Percentiles rank a stretch among this genome's conserved stretches.
Evolutionary conservation across 2,329 filamentous ascomycete species (phyloP).

Genomic region (Diaporthe ilicicola): DNA sequence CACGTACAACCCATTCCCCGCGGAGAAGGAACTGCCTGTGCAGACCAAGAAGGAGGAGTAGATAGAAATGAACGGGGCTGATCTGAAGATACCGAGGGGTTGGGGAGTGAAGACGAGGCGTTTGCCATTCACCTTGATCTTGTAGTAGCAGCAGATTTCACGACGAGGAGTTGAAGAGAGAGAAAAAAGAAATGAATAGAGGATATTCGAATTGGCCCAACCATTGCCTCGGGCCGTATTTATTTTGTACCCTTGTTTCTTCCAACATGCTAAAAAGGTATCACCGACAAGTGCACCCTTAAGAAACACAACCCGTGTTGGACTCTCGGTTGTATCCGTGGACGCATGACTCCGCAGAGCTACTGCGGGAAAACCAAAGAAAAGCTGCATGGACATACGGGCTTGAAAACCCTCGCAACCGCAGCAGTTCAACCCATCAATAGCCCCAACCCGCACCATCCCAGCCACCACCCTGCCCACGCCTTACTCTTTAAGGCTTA

Average conservation of each 20-base stretch:
- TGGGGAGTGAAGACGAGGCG: too few relatives aligned
- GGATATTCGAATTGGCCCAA: neutral
- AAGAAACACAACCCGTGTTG: neutral
- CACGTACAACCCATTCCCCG: constrained; percentile 48
- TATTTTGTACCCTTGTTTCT: constrained; percentile 4
- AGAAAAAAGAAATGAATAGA: neutral
- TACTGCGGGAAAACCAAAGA: neutral
- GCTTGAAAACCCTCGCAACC: neutral
- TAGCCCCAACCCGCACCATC: neutral
- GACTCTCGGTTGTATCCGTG: neutral
- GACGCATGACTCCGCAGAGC: constrained; percentile 8
- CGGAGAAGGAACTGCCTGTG: constrained; percentile 34
- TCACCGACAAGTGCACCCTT: constrained; percentile 19
- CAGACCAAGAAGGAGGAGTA: constrained; percentile 31
- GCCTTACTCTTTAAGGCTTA: constrained; percentile 69
- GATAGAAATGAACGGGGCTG: neutral
- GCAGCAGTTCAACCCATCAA: neutral
- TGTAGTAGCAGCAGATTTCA: too few relatives aligned
- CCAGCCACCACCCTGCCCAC: too few relatives aligned
- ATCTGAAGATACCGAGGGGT: too few relatives aligned
- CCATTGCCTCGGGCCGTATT: constrained; percentile 8
- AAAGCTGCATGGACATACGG: neutral
- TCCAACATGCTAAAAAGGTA: constrained; percentile 27
- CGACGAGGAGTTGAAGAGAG: neutral
- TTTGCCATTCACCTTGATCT: too few relatives aligned